A percentile compares a stretch with the other conserved stretches of the same genome.
Evolutionary conservation across 73 alveolate genomes (phyloP).

Genomic region (Symbiodinium natans): DNA sequence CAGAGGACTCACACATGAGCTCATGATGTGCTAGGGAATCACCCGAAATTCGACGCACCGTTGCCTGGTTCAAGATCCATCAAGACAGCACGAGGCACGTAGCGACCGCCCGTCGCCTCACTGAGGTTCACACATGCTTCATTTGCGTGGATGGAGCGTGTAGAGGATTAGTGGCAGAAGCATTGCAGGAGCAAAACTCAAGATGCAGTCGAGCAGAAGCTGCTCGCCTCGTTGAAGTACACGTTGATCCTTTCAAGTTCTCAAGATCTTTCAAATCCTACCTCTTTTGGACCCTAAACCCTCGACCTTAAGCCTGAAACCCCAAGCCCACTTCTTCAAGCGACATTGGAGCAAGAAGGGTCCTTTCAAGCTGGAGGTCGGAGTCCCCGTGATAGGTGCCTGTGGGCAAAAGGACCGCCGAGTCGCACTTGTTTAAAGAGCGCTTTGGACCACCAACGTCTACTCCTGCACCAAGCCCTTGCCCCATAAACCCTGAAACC

Average conservation of each 20-base stretch:
- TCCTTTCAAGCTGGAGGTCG: conserved; percentile 93
- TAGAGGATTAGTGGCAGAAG: neutral
- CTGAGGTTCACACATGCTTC: conserved; percentile 96
- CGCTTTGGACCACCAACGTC: neutral
- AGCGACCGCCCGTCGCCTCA: conserved; percentile 99
- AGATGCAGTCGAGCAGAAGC: neutral
- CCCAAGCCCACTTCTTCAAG: neutral
- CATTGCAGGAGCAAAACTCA: neutral
- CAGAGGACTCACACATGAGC: too few relatives aligned
- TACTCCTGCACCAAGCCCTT: neutral
- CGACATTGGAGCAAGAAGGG: neutral
- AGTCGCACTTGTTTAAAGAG: neutral
- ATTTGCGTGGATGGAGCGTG: neutral
- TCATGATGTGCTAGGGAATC: too few relatives aligned
- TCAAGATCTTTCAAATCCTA: too few relatives aligned
- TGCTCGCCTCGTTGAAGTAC: conserved; percentile 69
- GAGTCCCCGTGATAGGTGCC: conserved; percentile 95
- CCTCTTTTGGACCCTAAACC: too few relatives aligned
- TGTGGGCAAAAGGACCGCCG: neutral
- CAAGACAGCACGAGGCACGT: conserved; percentile 99
- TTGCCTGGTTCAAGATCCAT: conserved; percentile 31
- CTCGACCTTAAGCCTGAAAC: too few relatives aligned
- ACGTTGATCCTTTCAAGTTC: conserved; percentile 86
- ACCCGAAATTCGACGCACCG: neutral
- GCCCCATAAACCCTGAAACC: neutral